A percentile compares a stretch with the other conserved stretches of the same genome.
These are phyloP conservation scores for Umbelopsis vinacea DNA, from an alignment of 192 early-diverging fungal genomes.

Conservation along the genomic window DNA sequence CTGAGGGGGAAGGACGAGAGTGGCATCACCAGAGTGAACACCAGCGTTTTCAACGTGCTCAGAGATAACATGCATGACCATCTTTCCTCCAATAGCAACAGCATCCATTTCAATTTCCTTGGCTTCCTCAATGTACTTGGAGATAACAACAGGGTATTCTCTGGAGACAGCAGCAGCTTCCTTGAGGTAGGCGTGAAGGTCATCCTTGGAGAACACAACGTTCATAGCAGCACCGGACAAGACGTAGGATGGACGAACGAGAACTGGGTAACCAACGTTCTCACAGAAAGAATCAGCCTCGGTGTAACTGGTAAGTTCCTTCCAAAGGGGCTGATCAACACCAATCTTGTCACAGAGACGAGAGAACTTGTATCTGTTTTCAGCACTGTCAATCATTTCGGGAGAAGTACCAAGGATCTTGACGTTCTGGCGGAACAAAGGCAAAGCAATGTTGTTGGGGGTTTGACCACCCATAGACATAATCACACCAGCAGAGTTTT, in stretches of 20 bases:
- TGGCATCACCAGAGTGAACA: conserved; percentile 99
- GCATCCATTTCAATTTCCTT: conserved; percentile 99
- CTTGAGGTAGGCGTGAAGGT: conserved; percentile 83
- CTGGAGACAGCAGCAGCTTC: conserved; percentile 92
- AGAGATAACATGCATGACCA: conserved; percentile 93
- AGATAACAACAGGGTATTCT: conserved; percentile 95
- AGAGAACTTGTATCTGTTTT: conserved; percentile 98
- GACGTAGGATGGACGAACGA: conserved; percentile 98
- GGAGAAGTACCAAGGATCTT: conserved; percentile 95
- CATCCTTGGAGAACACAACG: conserved; percentile 84
- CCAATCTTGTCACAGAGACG: conserved; percentile 95
- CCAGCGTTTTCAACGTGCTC: conserved; percentile 99
- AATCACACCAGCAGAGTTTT: conserved; percentile 84
- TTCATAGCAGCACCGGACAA: conserved; percentile 99
- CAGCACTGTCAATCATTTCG: conserved; percentile 96
- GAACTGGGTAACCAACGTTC: conserved; percentile 91
- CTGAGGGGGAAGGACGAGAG: conserved; percentile 91
- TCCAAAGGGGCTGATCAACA: conserved; percentile 98
- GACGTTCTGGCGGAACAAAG: conserved; percentile 87
- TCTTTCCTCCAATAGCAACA: conserved; percentile 92
- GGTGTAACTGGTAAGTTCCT: conserved; percentile 87
- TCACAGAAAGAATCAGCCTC: conserved; percentile 89
- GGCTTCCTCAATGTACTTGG: conserved; percentile 98
- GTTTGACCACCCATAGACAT: conserved; percentile 97
- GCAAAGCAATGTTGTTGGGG: conserved; percentile 97